Evolutionary conservation across 2,329 filamentous ascomycete species (phyloP).

Genomic region (Penicillium sclerotiorum): DNA sequence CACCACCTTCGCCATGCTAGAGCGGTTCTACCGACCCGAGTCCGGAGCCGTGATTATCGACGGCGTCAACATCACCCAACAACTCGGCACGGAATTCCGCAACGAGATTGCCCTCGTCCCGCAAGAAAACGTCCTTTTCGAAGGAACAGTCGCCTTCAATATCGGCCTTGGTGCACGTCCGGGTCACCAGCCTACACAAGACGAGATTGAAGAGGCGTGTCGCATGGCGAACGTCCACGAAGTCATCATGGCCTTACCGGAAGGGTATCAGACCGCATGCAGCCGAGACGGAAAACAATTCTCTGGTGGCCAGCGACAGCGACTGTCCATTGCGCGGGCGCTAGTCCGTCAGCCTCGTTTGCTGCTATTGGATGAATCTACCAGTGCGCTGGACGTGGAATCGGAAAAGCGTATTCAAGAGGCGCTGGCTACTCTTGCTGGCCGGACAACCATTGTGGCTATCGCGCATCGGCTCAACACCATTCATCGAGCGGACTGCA

Average conservation of each 20-base stretch:
- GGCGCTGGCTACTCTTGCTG: conserved; percentile 34
- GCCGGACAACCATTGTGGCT: conserved; percentile 40
- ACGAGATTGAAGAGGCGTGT: conserved; percentile 68
- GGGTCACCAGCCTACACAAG: conserved; percentile 56
- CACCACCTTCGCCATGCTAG: conserved; percentile 61
- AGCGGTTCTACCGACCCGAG: conserved; percentile 58
- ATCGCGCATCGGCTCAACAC: conserved; percentile 46
- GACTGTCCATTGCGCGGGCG: conserved; percentile 60
- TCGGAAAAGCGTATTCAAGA: conserved; percentile 52
- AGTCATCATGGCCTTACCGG: conserved; percentile 62
- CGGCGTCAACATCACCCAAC: conserved; percentile 47
- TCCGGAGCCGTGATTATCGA: conserved; percentile 57
- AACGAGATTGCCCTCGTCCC: conserved; percentile 51
- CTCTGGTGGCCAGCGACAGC: conserved; percentile 61
- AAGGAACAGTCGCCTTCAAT: conserved; percentile 52
- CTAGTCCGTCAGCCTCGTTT: conserved; percentile 57
- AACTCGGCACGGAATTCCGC: conserved; percentile 40
- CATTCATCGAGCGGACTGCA: conserved; percentile 70
- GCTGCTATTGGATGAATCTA: conserved; percentile 62
- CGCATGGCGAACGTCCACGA: conserved; percentile 71
- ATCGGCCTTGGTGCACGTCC: conserved; percentile 51
- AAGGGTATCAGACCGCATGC: conserved; percentile 66
- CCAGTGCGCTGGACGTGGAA: conserved; percentile 59
- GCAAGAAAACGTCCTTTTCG: conserved; percentile 51
- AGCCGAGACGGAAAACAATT: conserved; percentile 58